Conservation (phyloP, 768 basidiomycete species). For the Leucocoprinus sp. region DNA sequence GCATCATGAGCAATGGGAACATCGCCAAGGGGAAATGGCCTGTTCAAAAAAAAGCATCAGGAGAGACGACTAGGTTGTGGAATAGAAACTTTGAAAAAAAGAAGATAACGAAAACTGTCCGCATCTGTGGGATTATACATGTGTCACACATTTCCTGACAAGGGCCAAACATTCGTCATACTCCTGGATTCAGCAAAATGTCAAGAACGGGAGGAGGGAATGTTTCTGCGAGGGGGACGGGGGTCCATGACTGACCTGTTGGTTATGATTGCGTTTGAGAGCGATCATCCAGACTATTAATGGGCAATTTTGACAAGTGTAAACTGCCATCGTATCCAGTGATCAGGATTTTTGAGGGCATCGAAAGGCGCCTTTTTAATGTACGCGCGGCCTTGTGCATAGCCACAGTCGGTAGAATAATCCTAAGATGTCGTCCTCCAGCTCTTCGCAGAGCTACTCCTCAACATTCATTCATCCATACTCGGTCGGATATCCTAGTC, state of each 20-base stretch:
- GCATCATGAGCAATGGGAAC: slow-evolving; percentile 79
- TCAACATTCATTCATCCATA: too few relatives aligned
- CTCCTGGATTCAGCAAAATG: slow-evolving; percentile 60
- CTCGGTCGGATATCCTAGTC: too few relatives aligned
- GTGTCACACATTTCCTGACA: slow-evolving; percentile 53
- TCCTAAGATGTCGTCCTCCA: too few relatives aligned
- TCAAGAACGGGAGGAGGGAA: slow-evolving; percentile 5
- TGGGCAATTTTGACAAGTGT: slow-evolving; percentile 36
- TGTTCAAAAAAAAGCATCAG: slow-evolving; percentile 21
- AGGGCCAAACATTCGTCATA: slow-evolving; percentile 61
- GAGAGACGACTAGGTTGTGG: not conserved
- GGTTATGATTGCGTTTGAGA: slow-evolving; percentile 63
- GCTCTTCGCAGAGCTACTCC: too few relatives aligned
- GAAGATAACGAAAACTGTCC: slow-evolving; percentile 63
- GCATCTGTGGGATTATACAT: slow-evolving; percentile 51
- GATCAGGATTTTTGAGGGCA: too few relatives aligned
- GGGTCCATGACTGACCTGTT: slow-evolving; percentile 45
- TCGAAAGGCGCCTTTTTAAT: too few relatives aligned
- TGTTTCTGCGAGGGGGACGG: slow-evolving; percentile 4
- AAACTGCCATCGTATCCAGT: too few relatives aligned
- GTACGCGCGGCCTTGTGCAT: not conserved
- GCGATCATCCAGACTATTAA: slow-evolving; percentile 79
- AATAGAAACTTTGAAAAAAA: not conserved
- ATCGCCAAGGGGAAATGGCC: slow-evolving; percentile 70
- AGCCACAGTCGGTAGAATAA: too few relatives aligned